Evolutionary conservation across 192 early-diverging fungal species (phyloP).

Genomic region (Backusella luteola): DNA sequence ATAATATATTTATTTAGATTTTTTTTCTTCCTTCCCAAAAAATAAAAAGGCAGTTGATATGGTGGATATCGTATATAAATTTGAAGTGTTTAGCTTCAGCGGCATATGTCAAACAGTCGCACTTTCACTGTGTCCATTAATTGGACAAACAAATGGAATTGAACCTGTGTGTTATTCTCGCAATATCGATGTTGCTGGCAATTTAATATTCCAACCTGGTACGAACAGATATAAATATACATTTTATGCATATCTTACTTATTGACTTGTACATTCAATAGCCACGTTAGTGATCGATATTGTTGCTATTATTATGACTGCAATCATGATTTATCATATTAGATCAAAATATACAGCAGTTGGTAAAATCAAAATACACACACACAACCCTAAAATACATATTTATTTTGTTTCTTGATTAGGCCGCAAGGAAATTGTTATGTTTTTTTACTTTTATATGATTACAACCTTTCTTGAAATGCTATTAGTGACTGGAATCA

Average conservation of each 20-base stretch:
- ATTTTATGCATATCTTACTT: neutral
- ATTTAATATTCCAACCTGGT: slow-evolving; percentile 91
- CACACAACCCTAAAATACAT: neutral
- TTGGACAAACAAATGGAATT: slow-evolving; percentile 67
- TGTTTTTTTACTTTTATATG: slow-evolving; percentile 89
- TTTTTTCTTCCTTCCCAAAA: neutral
- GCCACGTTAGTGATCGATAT: slow-evolving; percentile 94
- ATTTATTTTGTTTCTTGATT: neutral
- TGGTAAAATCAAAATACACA: slow-evolving; percentile 44
- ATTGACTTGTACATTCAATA: slow-evolving; percentile 17
- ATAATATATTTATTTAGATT: neutral
- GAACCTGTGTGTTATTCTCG: slow-evolving; percentile 94
- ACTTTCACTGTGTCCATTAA: slow-evolving; percentile 87
- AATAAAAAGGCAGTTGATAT: slow-evolving; percentile 3
- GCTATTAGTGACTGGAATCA: slow-evolving; percentile 73
- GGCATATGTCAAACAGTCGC: slow-evolving; percentile 84
- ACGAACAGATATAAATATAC: slow-evolving; percentile 11
- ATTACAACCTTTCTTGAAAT: slow-evolving; percentile 70
- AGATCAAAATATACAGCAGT: slow-evolving; percentile 98
- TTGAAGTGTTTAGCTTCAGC: slow-evolving; percentile 83
- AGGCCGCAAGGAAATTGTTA: slow-evolving; percentile 88
- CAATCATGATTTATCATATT: slow-evolving; percentile 98
- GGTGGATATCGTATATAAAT: slow-evolving; percentile 35
- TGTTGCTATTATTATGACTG: slow-evolving; percentile 91
- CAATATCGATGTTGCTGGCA: slow-evolving; percentile 84